A percentile compares a stretch with the other conserved stretches of the same genome.
Evolutionary conservation across 2,329 filamentous ascomycete species (phyloP).

Genomic region (Pseudocercospora cruenta): DNA sequence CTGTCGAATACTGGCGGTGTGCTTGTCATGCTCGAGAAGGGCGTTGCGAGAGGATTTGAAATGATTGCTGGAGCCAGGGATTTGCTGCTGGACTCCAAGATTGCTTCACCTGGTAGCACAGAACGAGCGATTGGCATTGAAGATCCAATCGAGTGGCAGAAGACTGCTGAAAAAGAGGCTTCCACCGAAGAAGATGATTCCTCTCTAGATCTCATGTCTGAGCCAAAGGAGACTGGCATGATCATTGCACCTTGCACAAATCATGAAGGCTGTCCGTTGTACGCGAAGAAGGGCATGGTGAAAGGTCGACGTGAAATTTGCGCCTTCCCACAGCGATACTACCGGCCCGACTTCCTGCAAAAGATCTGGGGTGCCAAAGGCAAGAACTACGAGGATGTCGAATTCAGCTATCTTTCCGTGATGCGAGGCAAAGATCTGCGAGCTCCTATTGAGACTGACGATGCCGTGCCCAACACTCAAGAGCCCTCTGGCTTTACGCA

Average conservation of each 20-base stretch:
- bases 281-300: slow-evolving; percentile 67
- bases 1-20: slow-evolving; percentile 83
- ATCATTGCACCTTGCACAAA: slow-evolving; percentile 77
- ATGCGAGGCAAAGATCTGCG: slow-evolving; percentile 72
- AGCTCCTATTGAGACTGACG: slow-evolving; percentile 19
- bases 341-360: slow-evolving; percentile 80
- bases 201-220: slow-evolving; percentile 19
- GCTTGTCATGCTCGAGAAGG: slow-evolving; percentile 86
- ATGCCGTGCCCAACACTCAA: background rate
- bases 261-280: slow-evolving; percentile 88
- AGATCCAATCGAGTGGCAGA: slow-evolving; percentile 27
- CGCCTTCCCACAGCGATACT: slow-evolving; percentile 86
- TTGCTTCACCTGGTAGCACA: slow-evolving; percentile 60
- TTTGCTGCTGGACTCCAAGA: slow-evolving; percentile 74
- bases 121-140: slow-evolving; percentile 18
- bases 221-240: slow-evolving; percentile 61
- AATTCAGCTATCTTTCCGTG: slow-evolving; percentile 87
- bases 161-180: slow-evolving; percentile 10
- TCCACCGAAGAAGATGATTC: background rate
- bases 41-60: slow-evolving; percentile 88
- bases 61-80: slow-evolving; percentile 83
- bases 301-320: slow-evolving; percentile 85
- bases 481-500: slow-evolving; percentile 41
- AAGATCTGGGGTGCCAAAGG: slow-evolving; percentile 69
- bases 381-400: slow-evolving; percentile 84